phyloP scores from a whole-genome alignment of 1,284 basidiomycete species.

The Heterobasidion occidentale region DNA sequence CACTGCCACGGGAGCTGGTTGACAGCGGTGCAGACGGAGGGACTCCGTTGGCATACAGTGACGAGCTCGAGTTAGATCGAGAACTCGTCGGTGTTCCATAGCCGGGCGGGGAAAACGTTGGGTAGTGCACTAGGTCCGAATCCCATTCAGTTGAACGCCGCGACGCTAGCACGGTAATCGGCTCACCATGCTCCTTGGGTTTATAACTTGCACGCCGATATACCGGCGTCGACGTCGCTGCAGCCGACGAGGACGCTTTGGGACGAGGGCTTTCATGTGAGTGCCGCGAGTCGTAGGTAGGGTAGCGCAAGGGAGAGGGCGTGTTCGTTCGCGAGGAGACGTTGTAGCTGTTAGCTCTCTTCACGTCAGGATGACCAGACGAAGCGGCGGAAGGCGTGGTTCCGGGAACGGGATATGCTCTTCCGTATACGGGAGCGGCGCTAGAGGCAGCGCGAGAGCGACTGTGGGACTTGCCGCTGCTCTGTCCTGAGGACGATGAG shows the following conservation, averaged over 20 bases:
- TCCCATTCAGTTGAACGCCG: slow-evolving; percentile 3
- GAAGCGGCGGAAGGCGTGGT: slow-evolving; percentile 17
- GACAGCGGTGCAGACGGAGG: slow-evolving; percentile 10
- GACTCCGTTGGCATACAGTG: slow-evolving; percentile 25
- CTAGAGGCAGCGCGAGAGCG: slow-evolving; percentile 20
- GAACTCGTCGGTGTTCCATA: slow-evolving; percentile 29
- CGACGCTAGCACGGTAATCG: slow-evolving; percentile 9
- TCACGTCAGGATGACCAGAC: slow-evolving; percentile 14
- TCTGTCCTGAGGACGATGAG: slow-evolving; percentile 4
- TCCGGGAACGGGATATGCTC: slow-evolving; percentile 11
- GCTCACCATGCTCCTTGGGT: slow-evolving; percentile 8
- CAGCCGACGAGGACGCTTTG: slow-evolving; percentile 16
- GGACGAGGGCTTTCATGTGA: slow-evolving; percentile 17
- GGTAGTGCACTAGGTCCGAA: slow-evolving; percentile 10
- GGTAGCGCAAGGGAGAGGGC: slow-evolving; percentile 28
- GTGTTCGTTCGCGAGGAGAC: slow-evolving; percentile 17
- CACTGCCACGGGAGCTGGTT: slow-evolving; percentile 19
- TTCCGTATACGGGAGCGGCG: background rate
- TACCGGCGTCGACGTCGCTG: slow-evolving; percentile 10
- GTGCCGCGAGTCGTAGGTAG: slow-evolving; percentile 17
- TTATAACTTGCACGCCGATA: slow-evolving; percentile 7
- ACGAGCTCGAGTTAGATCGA: slow-evolving; percentile 40
- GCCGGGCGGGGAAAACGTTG: slow-evolving; percentile 18
- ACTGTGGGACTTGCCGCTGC: slow-evolving; percentile 14
- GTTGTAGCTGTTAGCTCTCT: slow-evolving; percentile 24